Conservation (phyloP, 306 rosid species). For the Boehmeria nivea region DNA sequence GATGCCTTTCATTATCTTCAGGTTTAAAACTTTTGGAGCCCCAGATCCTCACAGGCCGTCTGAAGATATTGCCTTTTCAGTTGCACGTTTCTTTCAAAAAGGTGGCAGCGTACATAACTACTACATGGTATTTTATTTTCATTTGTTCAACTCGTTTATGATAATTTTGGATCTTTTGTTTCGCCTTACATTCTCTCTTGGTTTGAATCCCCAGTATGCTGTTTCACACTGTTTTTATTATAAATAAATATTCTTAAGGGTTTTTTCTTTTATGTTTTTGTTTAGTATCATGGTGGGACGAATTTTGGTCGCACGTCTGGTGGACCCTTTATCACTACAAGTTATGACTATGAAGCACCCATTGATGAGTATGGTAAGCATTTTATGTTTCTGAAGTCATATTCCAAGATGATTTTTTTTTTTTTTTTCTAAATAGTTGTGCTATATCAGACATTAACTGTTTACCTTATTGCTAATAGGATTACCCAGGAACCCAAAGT, state of each 20-base stretch:
- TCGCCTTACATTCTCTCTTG: neutral
- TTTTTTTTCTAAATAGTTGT: neutral
- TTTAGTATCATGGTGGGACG: constrained; percentile 93
- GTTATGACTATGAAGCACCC: constrained; percentile 97
- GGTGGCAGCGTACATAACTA: constrained; percentile 91
- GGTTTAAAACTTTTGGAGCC: constrained; percentile 93
- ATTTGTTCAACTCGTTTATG: neutral
- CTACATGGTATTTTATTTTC: constrained; percentile 70
- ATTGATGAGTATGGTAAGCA: constrained; percentile 81
- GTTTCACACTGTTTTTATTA: neutral
- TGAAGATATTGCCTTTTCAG: constrained; percentile 85
- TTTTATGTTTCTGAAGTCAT: neutral
- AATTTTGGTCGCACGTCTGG: constrained; percentile 97
- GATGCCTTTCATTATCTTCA: constrained; percentile 25
- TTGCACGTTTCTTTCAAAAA: constrained; percentile 95
- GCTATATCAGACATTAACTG: neutral
- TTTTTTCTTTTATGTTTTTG: constrained; percentile 11
- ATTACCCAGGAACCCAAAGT: constrained; percentile 83
- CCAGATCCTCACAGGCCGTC: constrained; percentile 93
- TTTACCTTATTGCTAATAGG: constrained; percentile 35
- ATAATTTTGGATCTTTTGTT: neutral
- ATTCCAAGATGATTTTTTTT: neutral
- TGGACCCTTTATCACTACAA: constrained; percentile 94
- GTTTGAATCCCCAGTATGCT: no score
- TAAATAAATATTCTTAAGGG: constrained; percentile 1